A percentile compares a stretch with the other conserved stretches of the same genome.
These are phyloP conservation scores for Ophiostoma fasciatum DNA, from an alignment of 2,329 filamentous ascomycete genomes.

Conservation along the genomic window DNA sequence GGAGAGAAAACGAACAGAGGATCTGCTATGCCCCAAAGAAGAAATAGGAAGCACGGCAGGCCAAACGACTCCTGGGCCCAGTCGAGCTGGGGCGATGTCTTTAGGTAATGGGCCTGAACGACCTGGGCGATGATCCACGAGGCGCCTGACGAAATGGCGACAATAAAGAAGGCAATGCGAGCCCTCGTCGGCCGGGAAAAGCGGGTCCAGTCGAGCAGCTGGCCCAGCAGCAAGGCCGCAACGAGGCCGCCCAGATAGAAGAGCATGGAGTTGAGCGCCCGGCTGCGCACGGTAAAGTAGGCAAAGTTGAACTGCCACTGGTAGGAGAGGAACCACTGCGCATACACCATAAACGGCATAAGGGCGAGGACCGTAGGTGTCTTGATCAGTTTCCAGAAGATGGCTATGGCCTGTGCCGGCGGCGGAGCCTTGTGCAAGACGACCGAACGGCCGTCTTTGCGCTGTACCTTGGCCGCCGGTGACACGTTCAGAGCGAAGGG, in stretches of 20 bases:
- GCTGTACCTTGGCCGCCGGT: constrained; percentile 5
- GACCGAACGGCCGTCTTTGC: constrained; percentile 9
- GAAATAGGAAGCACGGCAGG: constrained; percentile 8
- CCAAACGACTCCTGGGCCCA: constrained; percentile 7
- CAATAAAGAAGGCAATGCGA: constrained; percentile 6
- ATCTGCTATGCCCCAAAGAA: constrained; percentile 9
- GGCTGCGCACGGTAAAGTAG: constrained; percentile 11
- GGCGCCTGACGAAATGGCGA: constrained; percentile 4
- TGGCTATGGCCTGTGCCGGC: constrained; percentile 1
- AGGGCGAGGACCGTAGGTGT: constrained; percentile 5
- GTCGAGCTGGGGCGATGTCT: constrained; percentile 7
- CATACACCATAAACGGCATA: constrained; percentile 8
- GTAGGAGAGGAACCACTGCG: constrained; percentile 9
- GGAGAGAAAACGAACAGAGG: constrained; percentile 4
- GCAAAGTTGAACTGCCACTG: constrained; percentile 13
- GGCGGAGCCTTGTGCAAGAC: constrained; percentile 3
- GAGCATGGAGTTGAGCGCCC: constrained; percentile 8
- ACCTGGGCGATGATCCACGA: constrained; percentile 10
- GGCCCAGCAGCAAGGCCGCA: constrained; percentile 5
- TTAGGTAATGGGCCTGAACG: constrained; percentile 8
- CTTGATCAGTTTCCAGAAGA: constrained; percentile 5
- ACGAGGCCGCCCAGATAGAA: constrained; percentile 6
- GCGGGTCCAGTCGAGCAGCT: constrained; percentile 9
- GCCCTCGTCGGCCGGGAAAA: constrained; percentile 6
- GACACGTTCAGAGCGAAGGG: constrained; percentile 9